A percentile compares a stretch with the other conserved stretches of the same genome.
Evolutionary conservation across 164 flowering plant genomes (phyloP).

Genomic region (Magnolia changhungtana): DNA sequence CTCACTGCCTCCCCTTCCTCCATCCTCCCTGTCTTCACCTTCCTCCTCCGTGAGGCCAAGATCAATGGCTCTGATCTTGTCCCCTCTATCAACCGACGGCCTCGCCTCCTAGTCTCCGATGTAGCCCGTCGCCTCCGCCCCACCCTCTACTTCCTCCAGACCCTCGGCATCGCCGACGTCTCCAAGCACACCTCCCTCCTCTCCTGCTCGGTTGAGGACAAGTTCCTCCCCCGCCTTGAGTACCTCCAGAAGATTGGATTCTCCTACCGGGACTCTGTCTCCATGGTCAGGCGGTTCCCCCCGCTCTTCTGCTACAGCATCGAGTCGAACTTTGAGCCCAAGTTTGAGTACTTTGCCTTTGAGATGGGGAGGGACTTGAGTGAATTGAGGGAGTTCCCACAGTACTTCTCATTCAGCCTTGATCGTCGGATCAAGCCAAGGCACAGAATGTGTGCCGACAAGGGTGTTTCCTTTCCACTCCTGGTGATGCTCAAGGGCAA

Average conservation of each 20-base stretch:
- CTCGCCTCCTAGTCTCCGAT: conserved; percentile 52
- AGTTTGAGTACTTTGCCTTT: conserved; percentile 70
- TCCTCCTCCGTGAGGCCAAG: conserved; percentile 76
- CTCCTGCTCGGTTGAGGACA: conserved; percentile 74
- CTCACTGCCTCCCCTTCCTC: conserved; percentile 29
- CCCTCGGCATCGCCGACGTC: conserved; percentile 64
- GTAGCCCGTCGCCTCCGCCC: conserved; percentile 75
- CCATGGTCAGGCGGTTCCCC: conserved; percentile 78
- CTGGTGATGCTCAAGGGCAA: conserved; percentile 56
- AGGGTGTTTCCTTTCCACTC: conserved; percentile 66
- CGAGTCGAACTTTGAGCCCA: conserved; percentile 66
- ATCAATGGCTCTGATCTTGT: conserved; percentile 33
- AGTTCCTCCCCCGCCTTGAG: conserved; percentile 69
- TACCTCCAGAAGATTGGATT: conserved; percentile 70
- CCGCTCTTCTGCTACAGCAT: conserved; percentile 73
- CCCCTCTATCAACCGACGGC: conserved; percentile 28
- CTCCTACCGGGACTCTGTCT: conserved; percentile 38
- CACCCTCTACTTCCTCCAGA: conserved; percentile 77
- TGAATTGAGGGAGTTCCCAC: conserved; percentile 84
- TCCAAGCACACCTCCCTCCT: conserved; percentile 53
- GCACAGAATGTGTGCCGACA: conserved; percentile 61
- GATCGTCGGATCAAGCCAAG: conserved; percentile 84
- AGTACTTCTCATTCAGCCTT: conserved; percentile 88
- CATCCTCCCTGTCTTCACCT: conserved; percentile 57
- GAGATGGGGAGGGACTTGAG: conserved; percentile 87